Conservation (phyloP, 2,329 filamentous ascomycete genomes). For the Aureobasidium sp. region DNA sequence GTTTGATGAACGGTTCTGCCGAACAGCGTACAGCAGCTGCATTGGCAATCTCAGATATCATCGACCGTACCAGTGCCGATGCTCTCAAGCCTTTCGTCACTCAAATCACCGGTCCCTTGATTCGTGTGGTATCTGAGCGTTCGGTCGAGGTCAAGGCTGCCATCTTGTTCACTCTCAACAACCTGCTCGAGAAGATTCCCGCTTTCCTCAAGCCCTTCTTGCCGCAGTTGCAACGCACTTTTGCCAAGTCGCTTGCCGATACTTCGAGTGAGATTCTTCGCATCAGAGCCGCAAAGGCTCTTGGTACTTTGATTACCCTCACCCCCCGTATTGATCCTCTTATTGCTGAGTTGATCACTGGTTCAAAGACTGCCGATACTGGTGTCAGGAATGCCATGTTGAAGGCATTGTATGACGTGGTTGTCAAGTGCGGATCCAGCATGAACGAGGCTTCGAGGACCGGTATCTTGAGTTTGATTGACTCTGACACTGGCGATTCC, state of each 20-base stretch:
- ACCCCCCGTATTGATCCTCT: constrained; percentile 92
- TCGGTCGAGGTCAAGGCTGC: constrained; percentile 94
- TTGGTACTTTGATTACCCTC: constrained; percentile 91
- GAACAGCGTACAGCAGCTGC: constrained; percentile 90
- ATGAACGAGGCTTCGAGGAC: constrained; percentile 87
- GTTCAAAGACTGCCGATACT: constrained; percentile 77
- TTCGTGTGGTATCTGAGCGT: constrained; percentile 92
- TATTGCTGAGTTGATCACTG: constrained; percentile 86
- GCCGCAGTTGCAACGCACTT: constrained; percentile 91
- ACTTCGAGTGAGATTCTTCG: constrained; percentile 82
- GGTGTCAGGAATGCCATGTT: constrained; percentile 95
- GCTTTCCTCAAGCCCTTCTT: constrained; percentile 92
- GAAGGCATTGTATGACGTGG: constrained; percentile 90
- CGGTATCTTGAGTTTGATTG: constrained; percentile 81
- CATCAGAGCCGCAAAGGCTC: constrained; percentile 79
- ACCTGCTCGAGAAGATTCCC: constrained; percentile 92
- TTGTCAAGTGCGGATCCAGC: constrained; percentile 86
- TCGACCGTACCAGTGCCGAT: constrained; percentile 82
- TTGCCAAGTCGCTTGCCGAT: constrained; percentile 91
- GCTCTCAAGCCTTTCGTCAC: constrained; percentile 91
- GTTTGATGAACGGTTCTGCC: constrained; percentile 88
- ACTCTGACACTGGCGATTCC: constrained; percentile 67
- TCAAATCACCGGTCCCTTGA: constrained; percentile 93
- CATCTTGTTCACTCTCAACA: constrained; percentile 89
- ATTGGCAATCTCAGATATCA: constrained; percentile 87